phyloP scores from a whole-genome alignment of 176 grass and related monocot species.

The Paspalum vaginatum region DNA sequence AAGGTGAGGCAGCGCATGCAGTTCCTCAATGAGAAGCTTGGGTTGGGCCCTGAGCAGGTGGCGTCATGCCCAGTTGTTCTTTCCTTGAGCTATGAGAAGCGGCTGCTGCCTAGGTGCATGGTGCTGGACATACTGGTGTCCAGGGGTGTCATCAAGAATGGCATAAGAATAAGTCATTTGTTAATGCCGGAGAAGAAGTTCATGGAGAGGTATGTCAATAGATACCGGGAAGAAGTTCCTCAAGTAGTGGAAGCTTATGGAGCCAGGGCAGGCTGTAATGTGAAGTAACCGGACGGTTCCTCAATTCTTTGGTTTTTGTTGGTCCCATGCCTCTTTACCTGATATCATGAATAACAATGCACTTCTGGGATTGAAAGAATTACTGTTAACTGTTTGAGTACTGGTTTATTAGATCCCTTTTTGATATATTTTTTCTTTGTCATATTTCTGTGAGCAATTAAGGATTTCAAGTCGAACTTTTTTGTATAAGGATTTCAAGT shows the following conservation, averaged over 20 bases:
- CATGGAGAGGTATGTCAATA: slow-evolving; percentile 41
- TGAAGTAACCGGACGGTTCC: slow-evolving; percentile 18
- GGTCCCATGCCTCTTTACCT: neutral
- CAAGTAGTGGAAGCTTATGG: slow-evolving; percentile 48
- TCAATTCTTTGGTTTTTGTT: slow-evolving; percentile 1
- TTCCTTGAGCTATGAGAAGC: slow-evolving; percentile 60
- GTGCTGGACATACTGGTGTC: slow-evolving; percentile 51
- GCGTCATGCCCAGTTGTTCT: slow-evolving; percentile 23
- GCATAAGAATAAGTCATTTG: slow-evolving; percentile 21
- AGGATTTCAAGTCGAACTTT: neutral
- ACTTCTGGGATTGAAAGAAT: neutral
- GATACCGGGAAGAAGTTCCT: slow-evolving; percentile 41
- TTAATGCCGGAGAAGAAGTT: slow-evolving; percentile 38
- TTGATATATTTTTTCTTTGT: neutral
- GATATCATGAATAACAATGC: slow-evolving; percentile 19
- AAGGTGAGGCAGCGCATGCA: slow-evolving; percentile 53
- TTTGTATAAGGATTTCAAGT: neutral
- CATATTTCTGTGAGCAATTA: neutral
- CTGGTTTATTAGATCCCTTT: slow-evolving; percentile 4
- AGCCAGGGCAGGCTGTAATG: slow-evolving; percentile 8
- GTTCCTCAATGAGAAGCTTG: slow-evolving; percentile 54
- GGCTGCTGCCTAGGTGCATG: slow-evolving; percentile 47
- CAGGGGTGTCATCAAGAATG: slow-evolving; percentile 21
- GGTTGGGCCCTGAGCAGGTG: slow-evolving; percentile 43
- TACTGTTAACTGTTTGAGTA: neutral